These are phyloP conservation scores for Sporisorium iseilematis-ciliati DNA, from an alignment of 1,284 basidiomycete species.

Conservation along the genomic window DNA sequence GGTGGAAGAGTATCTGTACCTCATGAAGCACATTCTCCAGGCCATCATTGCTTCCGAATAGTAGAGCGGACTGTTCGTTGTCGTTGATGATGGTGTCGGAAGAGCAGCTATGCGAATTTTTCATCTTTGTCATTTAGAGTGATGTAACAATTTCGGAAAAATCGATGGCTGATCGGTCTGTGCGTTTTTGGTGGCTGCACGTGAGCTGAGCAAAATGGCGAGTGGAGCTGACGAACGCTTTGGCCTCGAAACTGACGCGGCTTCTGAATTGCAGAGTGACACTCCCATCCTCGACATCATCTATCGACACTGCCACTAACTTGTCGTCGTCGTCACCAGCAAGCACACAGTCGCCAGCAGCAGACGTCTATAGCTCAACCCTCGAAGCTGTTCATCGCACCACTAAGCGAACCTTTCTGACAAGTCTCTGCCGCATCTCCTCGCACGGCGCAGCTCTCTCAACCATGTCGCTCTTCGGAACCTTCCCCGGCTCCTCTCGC, in stretches of 20 bases:
- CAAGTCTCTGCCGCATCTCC: neutral
- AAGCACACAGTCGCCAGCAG: neutral
- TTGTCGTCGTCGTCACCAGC: conserved; percentile 1
- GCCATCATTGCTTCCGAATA: conserved; percentile 30
- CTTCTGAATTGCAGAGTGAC: conserved; percentile 14
- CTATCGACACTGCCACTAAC: no score
- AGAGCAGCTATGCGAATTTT: neutral
- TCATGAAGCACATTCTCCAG: conserved; percentile 40
- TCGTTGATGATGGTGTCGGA: neutral
- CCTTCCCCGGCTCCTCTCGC: conserved; percentile 47
- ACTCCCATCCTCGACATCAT: conserved; percentile 28
- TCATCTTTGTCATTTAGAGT: neutral
- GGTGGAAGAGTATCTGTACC: conserved; percentile 28
- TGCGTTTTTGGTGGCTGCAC: conserved; percentile 32
- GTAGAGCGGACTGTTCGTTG: neutral
- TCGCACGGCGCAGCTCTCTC: neutral
- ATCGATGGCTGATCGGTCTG: conserved; percentile 47
- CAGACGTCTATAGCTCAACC: neutral
- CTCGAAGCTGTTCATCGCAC: neutral
- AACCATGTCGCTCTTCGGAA: conserved; percentile 50
- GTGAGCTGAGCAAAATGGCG: conserved; percentile 21
- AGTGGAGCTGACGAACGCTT: conserved; percentile 46
- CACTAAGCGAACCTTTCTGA: no score
- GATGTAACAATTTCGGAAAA: conserved; percentile 19
- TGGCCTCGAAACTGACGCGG: conserved; percentile 22